A percentile compares a stretch with the other conserved stretches of the same genome.
Evolutionary conservation across 805 yeast genomes (phyloP).

Genomic region (Yamadazyma endophytica): DNA sequence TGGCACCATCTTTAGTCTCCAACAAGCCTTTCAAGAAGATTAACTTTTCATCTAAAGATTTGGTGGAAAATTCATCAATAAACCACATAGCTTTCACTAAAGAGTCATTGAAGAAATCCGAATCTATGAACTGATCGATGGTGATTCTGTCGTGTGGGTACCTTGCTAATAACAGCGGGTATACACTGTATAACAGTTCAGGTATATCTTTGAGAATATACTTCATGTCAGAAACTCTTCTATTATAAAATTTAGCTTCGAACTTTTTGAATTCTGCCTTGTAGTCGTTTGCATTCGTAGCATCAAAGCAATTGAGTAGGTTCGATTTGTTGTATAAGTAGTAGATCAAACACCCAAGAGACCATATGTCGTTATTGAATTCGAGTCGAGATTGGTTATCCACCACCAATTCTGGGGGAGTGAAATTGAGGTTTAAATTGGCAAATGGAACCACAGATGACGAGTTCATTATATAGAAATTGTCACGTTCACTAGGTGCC

Average conservation of each 20-base stretch:
- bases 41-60: constrained; percentile 60
- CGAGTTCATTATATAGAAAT: constrained; percentile 63
- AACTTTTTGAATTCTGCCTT: constrained; percentile 50
- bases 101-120: constrained; percentile 78
- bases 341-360: constrained; percentile 74
- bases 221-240: constrained; percentile 28
- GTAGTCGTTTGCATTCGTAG: constrained; percentile 56
- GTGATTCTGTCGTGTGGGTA: constrained; percentile 54
- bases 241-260: constrained; percentile 41
- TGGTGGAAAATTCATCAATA: constrained; percentile 79
- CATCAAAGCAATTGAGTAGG: constrained; percentile 36
- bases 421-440: constrained; percentile 64
- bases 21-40: constrained; percentile 65
- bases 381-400: constrained; percentile 53
- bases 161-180: constrained; percentile 53
- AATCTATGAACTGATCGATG: constrained; percentile 64
- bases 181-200: constrained; percentile 42
- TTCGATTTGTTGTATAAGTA: constrained; percentile 60
- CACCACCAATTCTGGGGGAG: constrained; percentile 80
- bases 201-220: constrained; percentile 58
- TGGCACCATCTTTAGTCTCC: constrained; percentile 15
- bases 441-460: constrained; percentile 80
- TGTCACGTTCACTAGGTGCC: constrained; percentile 45
- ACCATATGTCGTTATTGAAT: constrained; percentile 75
- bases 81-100: constrained; percentile 75